phyloP scores from a whole-genome alignment of 345 rosid species.

The Melaleuca quinquenervia region DNA sequence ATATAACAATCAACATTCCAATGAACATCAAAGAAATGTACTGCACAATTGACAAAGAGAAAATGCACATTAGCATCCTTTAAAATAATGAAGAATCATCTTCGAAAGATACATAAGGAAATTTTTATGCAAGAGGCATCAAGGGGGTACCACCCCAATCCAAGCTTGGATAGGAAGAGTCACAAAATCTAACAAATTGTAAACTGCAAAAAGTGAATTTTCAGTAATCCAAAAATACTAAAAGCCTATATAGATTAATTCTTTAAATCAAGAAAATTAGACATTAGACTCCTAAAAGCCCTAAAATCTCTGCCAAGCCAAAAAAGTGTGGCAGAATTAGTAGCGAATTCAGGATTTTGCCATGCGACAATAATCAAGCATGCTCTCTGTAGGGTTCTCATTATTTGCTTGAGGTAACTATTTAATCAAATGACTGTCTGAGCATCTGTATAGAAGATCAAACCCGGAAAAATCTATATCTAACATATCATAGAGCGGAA shows the following conservation, averaged over 20 bases:
- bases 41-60: conserved; percentile 31
- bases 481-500: not conserved
- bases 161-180: not conserved
- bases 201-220: not conserved
- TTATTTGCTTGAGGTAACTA: not conserved
- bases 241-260: not conserved
- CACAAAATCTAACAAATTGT: not conserved
- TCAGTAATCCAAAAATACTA: not conserved
- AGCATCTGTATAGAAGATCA: not conserved
- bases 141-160: not conserved
- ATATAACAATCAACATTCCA: conserved; percentile 81
- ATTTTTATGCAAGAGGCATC: not conserved
- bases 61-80: not conserved
- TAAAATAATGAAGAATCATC: not conserved
- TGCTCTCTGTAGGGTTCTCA: not conserved
- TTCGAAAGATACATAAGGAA: not conserved
- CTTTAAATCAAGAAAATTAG: not conserved
- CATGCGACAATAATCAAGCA: not conserved
- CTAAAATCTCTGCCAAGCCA: not conserved
- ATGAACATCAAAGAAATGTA: conserved; percentile 86
- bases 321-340: not conserved
- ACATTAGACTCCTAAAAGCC: not conserved
- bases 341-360: not conserved
- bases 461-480: not conserved
- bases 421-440: not conserved